Evolutionary conservation across 768 basidiomycete species (phyloP), one percentile per base, ranked within the genome.

Genomic region (Dentipellis sp.): DNA sequence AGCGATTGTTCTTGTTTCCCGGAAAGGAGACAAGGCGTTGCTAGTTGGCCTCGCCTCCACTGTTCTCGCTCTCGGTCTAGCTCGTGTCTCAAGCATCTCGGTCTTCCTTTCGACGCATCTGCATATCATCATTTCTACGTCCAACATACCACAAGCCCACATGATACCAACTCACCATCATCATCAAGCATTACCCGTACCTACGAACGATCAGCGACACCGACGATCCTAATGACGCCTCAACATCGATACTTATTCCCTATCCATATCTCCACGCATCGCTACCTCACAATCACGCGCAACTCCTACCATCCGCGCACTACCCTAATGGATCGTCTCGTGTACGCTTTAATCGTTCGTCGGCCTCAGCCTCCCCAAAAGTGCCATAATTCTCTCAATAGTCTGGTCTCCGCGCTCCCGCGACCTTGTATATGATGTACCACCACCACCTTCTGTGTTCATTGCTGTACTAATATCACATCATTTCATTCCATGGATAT

Each of bases 1-100:
- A 89, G 69, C 74, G 81, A 36, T 73, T 91, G 42, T 90, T 91
- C 72, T 72, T 83, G 54, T 91, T 90, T 67, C 75, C 80, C 17
- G 77, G 72, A 58, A 77, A 74, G 62, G 61, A 60, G 56, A 17
- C 35, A n/a, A 22, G 39, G n/a, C 50, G 56, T 19, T 54, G 56
- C 9, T 60, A 48, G 50, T 46, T n/a, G 10, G n/a, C 17, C 37
- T 48, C 29, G 42, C 38, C 29, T 29, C 6, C 29, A 6, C 29
- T 29, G 29, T 17, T 19, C 3, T 10, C 42, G 42, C 9, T 19
- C 42, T 45, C 42, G 42, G 42, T 45, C 42, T 29, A 29, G 29
- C 29, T 29, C 29, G n/a, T 42, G 16, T 19, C 11, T 45, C 42
- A 29, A 42, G 22, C 21, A 50, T 22, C 48, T 45, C n/a, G n/a